A percentile compares a stretch with the other conserved stretches of the same genome.
Conservation (phyloP, 2,329 filamentous ascomycete genomes). For the Elsinoe australis region DNA sequence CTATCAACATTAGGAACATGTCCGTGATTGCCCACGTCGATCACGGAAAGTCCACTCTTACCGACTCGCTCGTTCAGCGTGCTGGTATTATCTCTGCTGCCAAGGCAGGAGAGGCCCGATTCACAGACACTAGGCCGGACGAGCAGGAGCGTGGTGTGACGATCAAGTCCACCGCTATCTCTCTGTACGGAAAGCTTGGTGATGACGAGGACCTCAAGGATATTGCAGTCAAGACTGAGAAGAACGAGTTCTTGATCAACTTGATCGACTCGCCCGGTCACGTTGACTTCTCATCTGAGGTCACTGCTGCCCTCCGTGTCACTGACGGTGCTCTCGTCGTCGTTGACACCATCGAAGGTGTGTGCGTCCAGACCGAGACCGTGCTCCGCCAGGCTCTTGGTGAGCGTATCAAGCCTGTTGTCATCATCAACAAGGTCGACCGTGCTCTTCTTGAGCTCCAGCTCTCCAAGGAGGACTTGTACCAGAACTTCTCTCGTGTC, state of each 20-base stretch:
- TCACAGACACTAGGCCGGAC: conserved; percentile 93
- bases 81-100: conserved; percentile 98
- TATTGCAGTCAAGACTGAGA: conserved; percentile 79
- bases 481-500: conserved; percentile 99
- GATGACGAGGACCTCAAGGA: conserved; percentile 88
- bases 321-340: conserved; percentile 99
- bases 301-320: conserved; percentile 98
- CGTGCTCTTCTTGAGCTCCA: conserved; percentile 98
- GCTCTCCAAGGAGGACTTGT: conserved; percentile 96
- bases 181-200: conserved; percentile 79
- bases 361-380: conserved; percentile 99
- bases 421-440: conserved; percentile 99
- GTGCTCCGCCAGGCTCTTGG: conserved; percentile 96
- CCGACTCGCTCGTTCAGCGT: conserved; percentile 98
- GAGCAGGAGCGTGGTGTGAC: conserved; percentile 99
- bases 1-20: conserved; percentile 81
- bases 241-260: conserved; percentile 99
- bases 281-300: conserved; percentile 99
- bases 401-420: conserved; percentile 99
- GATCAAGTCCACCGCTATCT: conserved; percentile 99
- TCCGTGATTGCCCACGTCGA: conserved; percentile 99
- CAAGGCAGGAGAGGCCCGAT: conserved; percentile 92
- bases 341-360: conserved; percentile 99
- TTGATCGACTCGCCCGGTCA: conserved; percentile 99
- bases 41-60: conserved; percentile 99